These are phyloP conservation scores for Boletellus deceptivus DNA, from an alignment of 1,284 basidiomycete genomes.

Conservation along the genomic window DNA sequence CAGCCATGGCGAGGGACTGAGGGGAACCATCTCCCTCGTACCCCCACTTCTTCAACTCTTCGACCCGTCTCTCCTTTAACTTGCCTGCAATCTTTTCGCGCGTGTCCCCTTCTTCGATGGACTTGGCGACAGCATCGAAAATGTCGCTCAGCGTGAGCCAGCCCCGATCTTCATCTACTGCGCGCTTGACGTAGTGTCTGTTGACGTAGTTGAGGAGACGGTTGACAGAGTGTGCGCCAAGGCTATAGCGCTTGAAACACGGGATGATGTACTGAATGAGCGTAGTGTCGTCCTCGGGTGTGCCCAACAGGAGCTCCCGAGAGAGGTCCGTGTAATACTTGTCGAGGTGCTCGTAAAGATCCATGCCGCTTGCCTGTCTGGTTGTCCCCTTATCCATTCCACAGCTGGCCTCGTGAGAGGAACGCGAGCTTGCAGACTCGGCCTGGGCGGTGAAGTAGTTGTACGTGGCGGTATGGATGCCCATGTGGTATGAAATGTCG, in stretches of 20 bases:
- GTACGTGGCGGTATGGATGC: slow-evolving; percentile 75
- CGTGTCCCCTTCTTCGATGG: slow-evolving; percentile 49
- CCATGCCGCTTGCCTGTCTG: slow-evolving; percentile 48
- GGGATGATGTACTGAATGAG: slow-evolving; percentile 69
- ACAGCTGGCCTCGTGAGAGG: slow-evolving; percentile 13
- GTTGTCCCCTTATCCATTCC: slow-evolving; percentile 24
- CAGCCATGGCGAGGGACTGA: slow-evolving; percentile 51
- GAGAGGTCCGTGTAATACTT: slow-evolving; percentile 58
- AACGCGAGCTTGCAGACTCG: slow-evolving; percentile 39
- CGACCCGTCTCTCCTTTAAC: slow-evolving; percentile 54
- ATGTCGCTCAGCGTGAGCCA: slow-evolving; percentile 70
- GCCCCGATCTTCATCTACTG: slow-evolving; percentile 71
- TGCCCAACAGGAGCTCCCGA: slow-evolving; percentile 58
- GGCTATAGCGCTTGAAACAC: slow-evolving; percentile 64
- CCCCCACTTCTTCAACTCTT: slow-evolving; percentile 71
- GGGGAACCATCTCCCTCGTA: slow-evolving; percentile 50
- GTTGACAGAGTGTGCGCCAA: slow-evolving; percentile 62
- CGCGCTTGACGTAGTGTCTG: slow-evolving; percentile 73
- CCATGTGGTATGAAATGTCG: slow-evolving; percentile 68
- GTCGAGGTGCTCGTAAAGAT: slow-evolving; percentile 71
- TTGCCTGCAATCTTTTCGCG: slow-evolving; percentile 56
- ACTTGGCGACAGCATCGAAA: slow-evolving; percentile 58
- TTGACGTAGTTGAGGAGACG: slow-evolving; percentile 76
- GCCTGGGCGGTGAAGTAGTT: slow-evolving; percentile 72
- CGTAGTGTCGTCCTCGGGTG: slow-evolving; percentile 61